phyloP scores from a whole-genome alignment of 2,329 filamentous ascomycete species.

The Penicillium capsulatum region DNA sequence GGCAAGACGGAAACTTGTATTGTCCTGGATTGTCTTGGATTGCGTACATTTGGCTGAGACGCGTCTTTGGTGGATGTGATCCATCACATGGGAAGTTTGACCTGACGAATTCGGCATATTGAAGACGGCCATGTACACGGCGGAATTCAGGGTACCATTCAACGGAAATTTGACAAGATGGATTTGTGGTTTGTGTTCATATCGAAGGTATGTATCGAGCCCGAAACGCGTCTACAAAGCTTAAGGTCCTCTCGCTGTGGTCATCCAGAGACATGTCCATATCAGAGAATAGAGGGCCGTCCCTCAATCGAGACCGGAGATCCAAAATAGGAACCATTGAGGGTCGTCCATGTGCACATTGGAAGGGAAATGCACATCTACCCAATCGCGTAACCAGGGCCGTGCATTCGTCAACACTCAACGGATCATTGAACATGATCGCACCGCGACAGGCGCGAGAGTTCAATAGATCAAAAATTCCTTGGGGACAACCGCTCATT shows the following conservation, averaged over 20 bases:
- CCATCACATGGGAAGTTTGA: too few species aligned
- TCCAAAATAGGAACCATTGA: slow-evolving; percentile 46
- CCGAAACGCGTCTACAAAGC: slow-evolving; percentile 18
- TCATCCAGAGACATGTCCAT: slow-evolving; percentile 4
- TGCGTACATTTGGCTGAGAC: too few species aligned
- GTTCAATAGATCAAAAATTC: slow-evolving; percentile 62
- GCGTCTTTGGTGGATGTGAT: too few species aligned
- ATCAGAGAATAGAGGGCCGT: not conserved
- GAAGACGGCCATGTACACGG: too few species aligned
- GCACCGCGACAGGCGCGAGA: slow-evolving; percentile 48
- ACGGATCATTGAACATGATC: slow-evolving; percentile 50
- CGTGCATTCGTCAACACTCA: slow-evolving; percentile 38
- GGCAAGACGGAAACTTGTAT: too few species aligned
- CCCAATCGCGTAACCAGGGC: slow-evolving; percentile 38
- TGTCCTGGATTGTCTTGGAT: too few species aligned
- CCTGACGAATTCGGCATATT: too few species aligned
- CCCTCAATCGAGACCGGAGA: slow-evolving; percentile 17
- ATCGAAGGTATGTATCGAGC: slow-evolving; percentile 13
- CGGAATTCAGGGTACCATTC: too few species aligned
- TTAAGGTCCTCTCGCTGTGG: slow-evolving; percentile 2
- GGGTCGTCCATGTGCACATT: slow-evolving; percentile 50
- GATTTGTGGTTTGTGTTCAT: not conserved
- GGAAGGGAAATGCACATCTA: slow-evolving; percentile 46
- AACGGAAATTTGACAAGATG: too few species aligned
- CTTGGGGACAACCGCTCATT: slow-evolving; percentile 67